Base-by-base conservation (phyloP, 495 filamentous ascomycete genomes). In the Corynascus novoguineensis region DNA sequence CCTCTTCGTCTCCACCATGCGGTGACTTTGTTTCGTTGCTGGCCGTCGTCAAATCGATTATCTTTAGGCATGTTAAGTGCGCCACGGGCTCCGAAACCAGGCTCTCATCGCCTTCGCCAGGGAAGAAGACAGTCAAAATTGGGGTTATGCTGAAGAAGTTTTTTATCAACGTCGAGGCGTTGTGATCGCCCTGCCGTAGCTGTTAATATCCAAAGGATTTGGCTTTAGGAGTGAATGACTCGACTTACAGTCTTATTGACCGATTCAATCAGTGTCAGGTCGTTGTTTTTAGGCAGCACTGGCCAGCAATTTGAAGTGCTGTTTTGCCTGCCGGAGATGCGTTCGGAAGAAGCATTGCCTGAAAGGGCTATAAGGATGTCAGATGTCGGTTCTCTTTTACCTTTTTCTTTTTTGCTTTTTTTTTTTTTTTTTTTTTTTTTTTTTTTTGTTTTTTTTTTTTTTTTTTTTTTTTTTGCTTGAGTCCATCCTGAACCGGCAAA, bases 81-180 rank as follows among this genome's bases (percentile, higher is more conserved):
- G 46, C 55, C 24, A 49, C 55, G 0, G 44, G 4, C 42, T 37
- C 3, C 1, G 38, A 19, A 6, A 54, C 40, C 8, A 44, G 14
- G 34, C 19, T 50, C 22, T 41, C 7, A 14, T 14, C 42, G 19
- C 15, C 24, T 12, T 48, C n/a, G 41, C 31, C 29, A 11, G 31
- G 32, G n/a, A 50, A 49, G 21, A 49, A 41, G n/a, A 57, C 54
- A 0, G 54, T 57, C 29, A 57, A 24, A 24, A 57, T 32, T 0
- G 55, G 55, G 4, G 55, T 57, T 25, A 57, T 42, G 34, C 46
- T 29, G 34, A 57, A 50, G 35, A 57, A 50, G 12, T 50, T 41
- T 5, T 48, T 14, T 3, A 22, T 21, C 19, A 49, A 5, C 1
- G 42, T 48, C 10, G 22, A 11, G 9, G 29, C 44, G 2, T 19